Evolutionary conservation across 2,329 filamentous ascomycete genomes (phyloP).

Genomic region (Bipolaris victoriae): DNA sequence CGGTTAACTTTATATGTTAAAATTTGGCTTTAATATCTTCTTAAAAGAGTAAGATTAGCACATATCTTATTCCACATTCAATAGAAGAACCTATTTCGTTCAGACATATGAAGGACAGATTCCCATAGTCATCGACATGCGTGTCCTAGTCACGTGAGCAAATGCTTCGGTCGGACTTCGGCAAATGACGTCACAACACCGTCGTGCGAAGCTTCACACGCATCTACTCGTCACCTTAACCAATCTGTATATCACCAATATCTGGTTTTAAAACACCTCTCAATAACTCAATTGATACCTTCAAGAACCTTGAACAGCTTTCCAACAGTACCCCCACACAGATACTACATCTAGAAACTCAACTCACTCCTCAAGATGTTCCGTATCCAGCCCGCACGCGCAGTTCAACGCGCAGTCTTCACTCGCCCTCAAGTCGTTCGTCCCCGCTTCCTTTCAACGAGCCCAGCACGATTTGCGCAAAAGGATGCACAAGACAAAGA

Average conservation of each 20-base stretch:
- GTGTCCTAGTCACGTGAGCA: neutral
- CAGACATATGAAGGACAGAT: neutral
- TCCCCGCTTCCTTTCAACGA: slow-evolving; percentile 35
- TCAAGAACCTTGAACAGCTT: neutral
- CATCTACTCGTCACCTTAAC: slow-evolving; percentile 15
- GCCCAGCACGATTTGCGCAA: slow-evolving; percentile 32
- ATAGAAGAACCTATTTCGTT: no score
- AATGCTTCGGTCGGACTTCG: neutral
- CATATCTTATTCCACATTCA: no score
- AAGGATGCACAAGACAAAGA: slow-evolving; percentile 59
- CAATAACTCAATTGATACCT: neutral
- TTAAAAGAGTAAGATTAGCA: no score
- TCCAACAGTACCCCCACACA: neutral
- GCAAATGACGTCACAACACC: neutral
- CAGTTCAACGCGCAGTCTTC: slow-evolving; percentile 25
- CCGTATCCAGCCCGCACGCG: slow-evolving; percentile 30
- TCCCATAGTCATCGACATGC: neutral
- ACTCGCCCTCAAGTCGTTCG: slow-evolving; percentile 14
- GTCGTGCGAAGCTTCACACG: slow-evolving; percentile 11
- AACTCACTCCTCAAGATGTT: slow-evolving; percentile 28
- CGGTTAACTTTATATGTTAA: no score
- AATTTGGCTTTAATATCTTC: no score
- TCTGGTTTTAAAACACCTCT: neutral
- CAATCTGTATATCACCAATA: slow-evolving; percentile 3
- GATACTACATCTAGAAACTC: neutral